Percentiles rank a stretch among this genome's conserved stretches.
phyloP scores from a whole-genome alignment of 345 rosid species.

The Gynandropsis gynandra region DNA sequence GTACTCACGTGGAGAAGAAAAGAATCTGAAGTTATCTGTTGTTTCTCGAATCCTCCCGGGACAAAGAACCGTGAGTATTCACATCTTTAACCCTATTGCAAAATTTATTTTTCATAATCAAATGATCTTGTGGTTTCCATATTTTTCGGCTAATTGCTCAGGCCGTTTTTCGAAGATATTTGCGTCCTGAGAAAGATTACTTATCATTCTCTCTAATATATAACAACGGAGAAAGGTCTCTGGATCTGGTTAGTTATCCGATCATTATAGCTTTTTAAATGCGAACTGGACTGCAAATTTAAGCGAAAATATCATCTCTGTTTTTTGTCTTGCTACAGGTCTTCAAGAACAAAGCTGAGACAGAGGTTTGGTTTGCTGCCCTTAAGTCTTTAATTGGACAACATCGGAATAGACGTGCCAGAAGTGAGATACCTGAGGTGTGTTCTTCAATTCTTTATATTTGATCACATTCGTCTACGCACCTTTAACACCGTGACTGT shows the following conservation, averaged over 20 bases:
- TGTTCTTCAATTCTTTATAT: conserved; percentile 22
- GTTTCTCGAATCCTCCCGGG: conserved; percentile 71
- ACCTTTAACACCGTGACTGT: not conserved
- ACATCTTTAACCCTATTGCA: not conserved
- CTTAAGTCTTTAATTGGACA: conserved; percentile 57
- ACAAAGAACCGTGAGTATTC: conserved; percentile 80
- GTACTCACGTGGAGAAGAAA: conserved; percentile 77
- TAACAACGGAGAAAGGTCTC: conserved; percentile 85
- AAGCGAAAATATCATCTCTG: not conserved
- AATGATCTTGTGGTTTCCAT: not conserved
- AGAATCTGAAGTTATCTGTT: conserved; percentile 44
- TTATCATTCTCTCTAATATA: conserved; percentile 91
- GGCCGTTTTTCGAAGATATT: conserved; percentile 88
- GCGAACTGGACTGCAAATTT: not conserved
- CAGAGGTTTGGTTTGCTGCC: conserved; percentile 82
- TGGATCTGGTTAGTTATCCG: conserved; percentile 72
- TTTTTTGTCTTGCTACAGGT: conserved; percentile 36
- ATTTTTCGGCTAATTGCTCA: conserved; percentile 21
- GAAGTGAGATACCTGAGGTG: conserved; percentile 70
- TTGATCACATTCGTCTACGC: not conserved
- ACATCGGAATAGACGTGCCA: conserved; percentile 43
- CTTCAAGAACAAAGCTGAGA: conserved; percentile 93
- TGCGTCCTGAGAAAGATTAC: conserved; percentile 92
- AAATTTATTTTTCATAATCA: not conserved
- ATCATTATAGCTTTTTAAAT: conserved; percentile 2